Base-by-base conservation (phyloP, 495 filamentous ascomycete species). In the Cladorrhinum samala region DNA sequence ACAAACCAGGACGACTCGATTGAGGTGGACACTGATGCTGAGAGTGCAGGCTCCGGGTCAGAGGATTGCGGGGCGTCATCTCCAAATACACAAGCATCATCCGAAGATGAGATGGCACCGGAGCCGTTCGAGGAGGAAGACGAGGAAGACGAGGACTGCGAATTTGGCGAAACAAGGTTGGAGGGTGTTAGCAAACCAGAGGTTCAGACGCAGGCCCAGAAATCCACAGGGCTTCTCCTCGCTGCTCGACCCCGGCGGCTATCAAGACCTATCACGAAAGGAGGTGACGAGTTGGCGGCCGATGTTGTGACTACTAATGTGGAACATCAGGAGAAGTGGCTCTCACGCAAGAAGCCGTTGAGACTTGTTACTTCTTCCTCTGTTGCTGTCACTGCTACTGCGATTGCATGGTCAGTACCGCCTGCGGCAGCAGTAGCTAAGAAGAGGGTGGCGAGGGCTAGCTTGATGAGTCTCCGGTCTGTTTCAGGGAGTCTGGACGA, bases 171-270 rank as follows among this genome's bases (percentile, higher is more conserved):
- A 3, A n/a, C 39, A 6, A n/a, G 16, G 17, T 2, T 41, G 13
- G 16, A 2, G 14, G 6, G n/a, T n/a, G 20, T 17, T n/a, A 41
- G n/a, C 16, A 41, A 6, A 36, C n/a, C n/a, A n/a, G n/a, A n/a
- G n/a, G n/a, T n/a, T n/a, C n/a, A n/a, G n/a, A n/a, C n/a, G n/a
- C n/a, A n/a, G 4, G 17, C 44, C 17, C 2, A 47, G 0, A 13
- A 21, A 1, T 13, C 13, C n/a, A 20, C 53, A 43, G 27, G 44
- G 37, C 38, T 27, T 2, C 25, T 52, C 42, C 56, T 59, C 24
- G 43, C 50, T 1, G 52, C 44, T n/a, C 52, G 49, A n/a, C 56
- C 56, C 4, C 42, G 45, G 9, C 52, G 52, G 2, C 21, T 58
- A 3, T 44, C 52, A 2, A 38, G 52, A 9, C 56, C 56, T n/a